Conservation (phyloP, 2,329 filamentous ascomycete genomes). For the Fusarium albidum region DNA sequence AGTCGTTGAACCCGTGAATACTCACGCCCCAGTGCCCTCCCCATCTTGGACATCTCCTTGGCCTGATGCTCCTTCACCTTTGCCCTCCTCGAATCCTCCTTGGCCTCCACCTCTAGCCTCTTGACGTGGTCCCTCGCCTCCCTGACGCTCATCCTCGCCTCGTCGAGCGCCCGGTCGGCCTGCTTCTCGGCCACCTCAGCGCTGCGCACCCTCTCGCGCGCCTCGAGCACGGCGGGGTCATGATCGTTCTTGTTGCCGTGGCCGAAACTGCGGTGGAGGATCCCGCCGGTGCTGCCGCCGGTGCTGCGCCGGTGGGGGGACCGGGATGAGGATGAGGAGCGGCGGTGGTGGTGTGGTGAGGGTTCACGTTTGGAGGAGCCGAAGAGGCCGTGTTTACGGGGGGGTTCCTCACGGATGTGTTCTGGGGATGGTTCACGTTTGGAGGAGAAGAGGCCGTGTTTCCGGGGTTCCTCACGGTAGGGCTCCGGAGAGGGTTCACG, state of each 20-base stretch:
- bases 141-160: conserved; percentile 65
- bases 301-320: conserved; percentile 24
- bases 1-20: conserved; percentile 27
- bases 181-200: conserved; percentile 72
- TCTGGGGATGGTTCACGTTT: conserved; percentile 43
- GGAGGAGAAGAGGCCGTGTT: conserved; percentile 13
- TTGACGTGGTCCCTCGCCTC: conserved; percentile 71
- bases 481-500: conserved; percentile 38
- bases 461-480: conserved; percentile 1
- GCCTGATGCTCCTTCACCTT: conserved; percentile 75
- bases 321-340: conserved; percentile 20
- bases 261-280: conserved; percentile 55
- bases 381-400: conserved; percentile 50
- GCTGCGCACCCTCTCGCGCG: conserved; percentile 66
- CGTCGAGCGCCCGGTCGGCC: conserved; percentile 69
- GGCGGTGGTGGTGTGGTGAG: conserved; percentile 35
- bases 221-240: conserved; percentile 69
- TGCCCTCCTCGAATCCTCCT: conserved; percentile 69
- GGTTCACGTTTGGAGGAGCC: conserved; percentile 39
- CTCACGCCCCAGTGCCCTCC: conserved; percentile 74
- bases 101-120: conserved; percentile 70
- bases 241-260: conserved; percentile 54
- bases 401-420: conserved; percentile 40
- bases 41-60: conserved; percentile 70
- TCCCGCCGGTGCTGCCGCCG: conserved; percentile 41